These are phyloP conservation scores for Tieghemostelium lacteum DNA, from an alignment of 78 protist species.

Conservation along the genomic window DNA sequence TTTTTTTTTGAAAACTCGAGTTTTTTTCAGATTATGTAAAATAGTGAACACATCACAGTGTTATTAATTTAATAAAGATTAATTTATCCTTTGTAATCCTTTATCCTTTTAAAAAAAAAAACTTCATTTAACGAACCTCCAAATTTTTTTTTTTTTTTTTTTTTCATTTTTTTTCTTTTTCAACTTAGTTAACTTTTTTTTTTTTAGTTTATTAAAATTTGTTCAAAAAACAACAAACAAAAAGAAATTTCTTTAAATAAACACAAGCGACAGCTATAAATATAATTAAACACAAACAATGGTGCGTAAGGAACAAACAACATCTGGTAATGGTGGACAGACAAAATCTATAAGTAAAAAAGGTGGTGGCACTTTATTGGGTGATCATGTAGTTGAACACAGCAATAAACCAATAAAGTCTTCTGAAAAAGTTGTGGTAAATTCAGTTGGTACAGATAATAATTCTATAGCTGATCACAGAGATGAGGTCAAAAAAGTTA, in stretches of 20 bases:
- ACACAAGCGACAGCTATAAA: not conserved
- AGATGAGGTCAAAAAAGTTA: constrained; percentile 34
- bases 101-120: too few species aligned
- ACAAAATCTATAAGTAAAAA: not conserved
- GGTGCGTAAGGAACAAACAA: constrained; percentile 56
- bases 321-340: not conserved
- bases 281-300: not conserved
- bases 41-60: too few species aligned
- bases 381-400: not conserved
- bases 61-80: too few species aligned
- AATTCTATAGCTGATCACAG: constrained; percentile 14
- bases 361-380: constrained; percentile 17
- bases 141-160: too few species aligned
- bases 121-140: too few species aligned
- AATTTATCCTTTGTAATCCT: too few species aligned
- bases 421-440: constrained; percentile 8
- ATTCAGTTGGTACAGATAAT: not conserved
- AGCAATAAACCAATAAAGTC: constrained; percentile 1
- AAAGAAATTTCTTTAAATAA: too few species aligned
- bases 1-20: too few species aligned
- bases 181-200: not conserved
- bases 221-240: too few species aligned
- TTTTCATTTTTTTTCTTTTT: too few species aligned
- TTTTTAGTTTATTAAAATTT: too few species aligned
- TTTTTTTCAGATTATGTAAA: too few species aligned